These are phyloP conservation scores for Acrasis kona DNA, from an alignment of 78 protist species.

Conservation along the genomic window DNA sequence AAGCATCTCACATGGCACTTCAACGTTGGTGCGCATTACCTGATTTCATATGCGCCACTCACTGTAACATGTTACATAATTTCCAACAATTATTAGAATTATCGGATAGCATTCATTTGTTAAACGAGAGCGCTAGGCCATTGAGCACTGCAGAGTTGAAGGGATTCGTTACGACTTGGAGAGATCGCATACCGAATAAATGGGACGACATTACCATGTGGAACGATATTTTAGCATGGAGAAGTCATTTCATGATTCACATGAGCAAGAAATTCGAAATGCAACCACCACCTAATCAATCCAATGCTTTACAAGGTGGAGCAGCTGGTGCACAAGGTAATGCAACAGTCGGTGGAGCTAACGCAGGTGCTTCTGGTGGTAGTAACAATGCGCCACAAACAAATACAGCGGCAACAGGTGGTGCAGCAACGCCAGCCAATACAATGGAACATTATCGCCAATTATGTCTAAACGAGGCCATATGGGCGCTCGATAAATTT, in stretches of 20 bases:
- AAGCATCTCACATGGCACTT: background rate
- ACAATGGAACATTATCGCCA: background rate
- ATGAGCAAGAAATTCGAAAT: background rate
- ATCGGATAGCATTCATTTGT: background rate
- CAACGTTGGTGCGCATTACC: conserved; percentile 5
- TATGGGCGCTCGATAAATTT: background rate
- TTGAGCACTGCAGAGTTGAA: background rate
- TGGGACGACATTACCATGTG: conserved; percentile 4
- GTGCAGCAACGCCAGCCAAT: too few relatives aligned
- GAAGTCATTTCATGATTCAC: background rate
- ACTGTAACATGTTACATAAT: background rate
- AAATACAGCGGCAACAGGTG: too few relatives aligned
- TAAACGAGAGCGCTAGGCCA: background rate
- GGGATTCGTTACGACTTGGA: background rate
- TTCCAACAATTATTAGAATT: background rate
- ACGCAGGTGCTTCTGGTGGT: too few relatives aligned
- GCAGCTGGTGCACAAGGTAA: too few relatives aligned
- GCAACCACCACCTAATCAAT: too few relatives aligned
- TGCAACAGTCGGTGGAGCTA: too few relatives aligned
- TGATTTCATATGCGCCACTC: background rate
- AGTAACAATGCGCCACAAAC: too few relatives aligned
- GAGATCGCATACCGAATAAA: background rate
- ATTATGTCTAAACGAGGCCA: background rate
- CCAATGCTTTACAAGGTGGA: too few relatives aligned
- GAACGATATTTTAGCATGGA: conserved; percentile 5